Percentiles rank a stretch among this genome's conserved stretches.
phyloP scores from a whole-genome alignment of 2,329 filamentous ascomycete genomes.

The Hymenoscyphus repandus region DNA sequence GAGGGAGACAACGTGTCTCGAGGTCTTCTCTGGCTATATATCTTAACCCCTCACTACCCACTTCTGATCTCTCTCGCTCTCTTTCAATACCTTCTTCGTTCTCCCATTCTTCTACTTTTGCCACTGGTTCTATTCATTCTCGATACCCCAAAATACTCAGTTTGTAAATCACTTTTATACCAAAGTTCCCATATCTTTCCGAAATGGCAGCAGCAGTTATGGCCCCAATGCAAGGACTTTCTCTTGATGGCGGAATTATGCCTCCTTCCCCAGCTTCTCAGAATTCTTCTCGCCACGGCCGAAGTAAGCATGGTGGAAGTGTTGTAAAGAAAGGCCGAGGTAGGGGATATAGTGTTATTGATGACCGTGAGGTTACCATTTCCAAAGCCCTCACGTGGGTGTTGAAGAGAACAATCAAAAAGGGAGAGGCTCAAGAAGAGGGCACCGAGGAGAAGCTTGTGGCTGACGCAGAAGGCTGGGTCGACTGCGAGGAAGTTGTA shows the following conservation, averaged over 20 bases:
- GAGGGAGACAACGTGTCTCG: constrained; percentile 10
- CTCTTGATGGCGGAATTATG: constrained; percentile 29
- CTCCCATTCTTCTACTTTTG: background rate
- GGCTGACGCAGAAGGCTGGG: constrained; percentile 38
- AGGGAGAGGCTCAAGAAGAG: constrained; percentile 34
- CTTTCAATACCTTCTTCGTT: constrained; percentile 4
- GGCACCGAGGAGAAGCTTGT: constrained; percentile 34
- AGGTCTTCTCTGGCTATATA: constrained; percentile 13
- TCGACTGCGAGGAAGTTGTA: constrained; percentile 37
- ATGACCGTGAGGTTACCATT: constrained; percentile 37
- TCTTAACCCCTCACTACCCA: constrained; percentile 6
- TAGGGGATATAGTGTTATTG: constrained; percentile 37
- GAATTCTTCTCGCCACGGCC: constrained; percentile 28
- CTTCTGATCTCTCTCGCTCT: background rate
- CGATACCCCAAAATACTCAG: constrained; percentile 4
- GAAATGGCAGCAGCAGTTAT: constrained; percentile 29
- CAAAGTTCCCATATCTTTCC: constrained; percentile 2
- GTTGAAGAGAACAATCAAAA: constrained; percentile 35
- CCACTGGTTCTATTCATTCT: constrained; percentile 4
- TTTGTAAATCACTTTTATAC: constrained; percentile 5
- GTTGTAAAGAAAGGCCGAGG: constrained; percentile 32
- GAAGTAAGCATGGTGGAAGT: constrained; percentile 28
- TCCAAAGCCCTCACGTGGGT: constrained; percentile 39
- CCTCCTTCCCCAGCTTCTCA: constrained; percentile 29
- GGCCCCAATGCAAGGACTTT: constrained; percentile 23